These are phyloP conservation scores for Rhododendron simsii DNA, from an alignment of 148 eudicot genomes.

Conservation along the genomic window DNA sequence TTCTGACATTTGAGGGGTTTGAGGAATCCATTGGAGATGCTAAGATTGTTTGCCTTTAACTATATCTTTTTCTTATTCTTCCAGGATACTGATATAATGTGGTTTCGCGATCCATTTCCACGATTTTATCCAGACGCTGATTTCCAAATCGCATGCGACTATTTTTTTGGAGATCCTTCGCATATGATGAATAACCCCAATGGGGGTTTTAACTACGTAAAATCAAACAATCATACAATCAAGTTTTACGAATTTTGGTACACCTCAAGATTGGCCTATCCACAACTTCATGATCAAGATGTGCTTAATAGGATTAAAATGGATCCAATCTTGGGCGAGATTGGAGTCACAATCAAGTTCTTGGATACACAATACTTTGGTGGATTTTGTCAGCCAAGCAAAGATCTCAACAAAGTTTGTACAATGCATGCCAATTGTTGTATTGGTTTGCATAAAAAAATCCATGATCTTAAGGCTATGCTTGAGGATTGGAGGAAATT, in stretches of 20 bases:
- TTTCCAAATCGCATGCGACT: constrained; percentile 60
- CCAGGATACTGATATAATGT: constrained; percentile 60
- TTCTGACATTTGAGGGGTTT: no score
- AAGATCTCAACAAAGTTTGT: constrained; percentile 41
- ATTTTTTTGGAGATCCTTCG: constrained; percentile 12
- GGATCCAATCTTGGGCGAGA: constrained; percentile 12
- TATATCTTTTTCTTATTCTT: neutral
- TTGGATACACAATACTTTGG: constrained; percentile 46
- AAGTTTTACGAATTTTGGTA: constrained; percentile 46
- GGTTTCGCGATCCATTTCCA: constrained; percentile 58
- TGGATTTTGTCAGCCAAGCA: constrained; percentile 59
- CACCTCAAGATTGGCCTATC: constrained; percentile 22
- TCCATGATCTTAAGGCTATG: constrained; percentile 39
- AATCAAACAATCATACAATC: constrained; percentile 38
- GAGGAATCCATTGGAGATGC: no score
- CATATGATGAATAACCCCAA: constrained; percentile 34
- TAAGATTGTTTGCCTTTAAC: neutral
- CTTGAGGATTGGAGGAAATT: constrained; percentile 57
- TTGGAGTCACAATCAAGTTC: constrained; percentile 38
- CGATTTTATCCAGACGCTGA: constrained; percentile 34
- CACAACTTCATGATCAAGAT: constrained; percentile 46
- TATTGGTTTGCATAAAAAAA: constrained; percentile 40
- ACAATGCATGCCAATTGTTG: constrained; percentile 83
- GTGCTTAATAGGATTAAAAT: constrained; percentile 42
- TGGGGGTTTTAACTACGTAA: constrained; percentile 42